Base-by-base conservation (phyloP, 2,329 filamentous ascomycete species). In the Capronia coronata region DNA sequence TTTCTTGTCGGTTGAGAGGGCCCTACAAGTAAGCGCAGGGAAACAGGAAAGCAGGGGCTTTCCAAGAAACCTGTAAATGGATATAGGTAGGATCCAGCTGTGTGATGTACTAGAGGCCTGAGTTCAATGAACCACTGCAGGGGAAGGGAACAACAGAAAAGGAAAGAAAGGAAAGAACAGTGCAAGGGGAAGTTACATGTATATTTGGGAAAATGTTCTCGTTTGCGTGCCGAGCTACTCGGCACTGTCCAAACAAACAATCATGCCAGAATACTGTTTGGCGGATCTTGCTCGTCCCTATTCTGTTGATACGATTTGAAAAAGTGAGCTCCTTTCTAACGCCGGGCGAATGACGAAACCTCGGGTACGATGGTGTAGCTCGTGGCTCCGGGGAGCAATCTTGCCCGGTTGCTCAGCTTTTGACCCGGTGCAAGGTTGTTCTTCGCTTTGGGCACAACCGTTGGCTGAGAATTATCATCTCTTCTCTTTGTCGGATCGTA, bases 301-400 rank as follows among this genome's bases (percentile, higher is more conserved):
- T 38, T 19, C 16, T 13, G 19, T 38, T 38, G 35, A 18, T 38
- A 18, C 35, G 19, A 4, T 18, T 19, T 5, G 9, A 16, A 40
- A 23, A 9, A n/a, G 6, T 39, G 13, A 13, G 9, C 29, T 39
- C n/a, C 16, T 14, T 27, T n/a, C 37, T 37, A 52, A 13, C 50
- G 46, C 37, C 50, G 39, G 18, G 51, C 48, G 14, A 51, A 49
- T 10, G 43, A 42, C 11, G 52, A 55, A 14, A 58, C 52, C 37
- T 58, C 76, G n/a, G 80, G 80, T 41, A 79, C 80, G 57, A 83
- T 74, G 3, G 74, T 79, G 63, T 83, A 84, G 18, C 75, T 80
- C 42, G 76, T 76, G 29, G 78, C 71, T n/a, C 74, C 75, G 40
- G 72, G 72, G 56, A 82, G 75, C 55, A 78, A 73, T 51, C 79